Conservation (phyloP, 2,329 filamentous ascomycete genomes). For the Colletotrichum navitas region DNA sequence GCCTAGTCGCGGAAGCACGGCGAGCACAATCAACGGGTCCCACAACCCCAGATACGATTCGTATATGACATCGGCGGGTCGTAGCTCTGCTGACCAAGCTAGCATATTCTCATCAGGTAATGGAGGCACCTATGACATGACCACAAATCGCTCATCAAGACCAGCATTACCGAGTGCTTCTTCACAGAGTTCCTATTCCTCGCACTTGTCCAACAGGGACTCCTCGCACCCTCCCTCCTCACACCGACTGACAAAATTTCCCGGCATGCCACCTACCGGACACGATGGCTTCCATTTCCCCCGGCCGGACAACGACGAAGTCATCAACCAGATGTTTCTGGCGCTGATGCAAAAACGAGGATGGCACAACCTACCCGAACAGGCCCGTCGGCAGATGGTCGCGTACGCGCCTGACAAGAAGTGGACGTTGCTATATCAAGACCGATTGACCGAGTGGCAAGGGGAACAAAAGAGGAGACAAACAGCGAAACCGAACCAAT, state of each 20-base stretch:
- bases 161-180: slow-evolving; percentile 67
- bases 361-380: slow-evolving; percentile 96
- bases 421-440: slow-evolving; percentile 97
- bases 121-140: slow-evolving; percentile 57
- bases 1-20: slow-evolving; percentile 66
- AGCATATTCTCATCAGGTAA: slow-evolving; percentile 72
- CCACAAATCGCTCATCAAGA: slow-evolving; percentile 61
- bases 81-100: slow-evolving; percentile 66
- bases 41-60: slow-evolving; percentile 75
- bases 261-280: slow-evolving; percentile 51
- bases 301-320: slow-evolving; percentile 81
- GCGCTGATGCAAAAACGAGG: slow-evolving; percentile 97
- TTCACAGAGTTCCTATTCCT: slow-evolving; percentile 67
- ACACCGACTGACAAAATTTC: slow-evolving; percentile 68
- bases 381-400: slow-evolving; percentile 94
- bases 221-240: slow-evolving; percentile 64
- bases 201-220: slow-evolving; percentile 53
- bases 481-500: slow-evolving; percentile 76
- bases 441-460: slow-evolving; percentile 92
- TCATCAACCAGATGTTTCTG: slow-evolving; percentile 92
- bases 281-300: slow-evolving; percentile 72
- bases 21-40: slow-evolving; percentile 62
- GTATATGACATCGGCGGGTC: slow-evolving; percentile 70
- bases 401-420: slow-evolving; percentile 95
- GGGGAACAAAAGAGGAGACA: slow-evolving; percentile 90